Evolutionary conservation across 1,284 basidiomycete species (phyloP).

Genomic region (Mixia osmundae): DNA sequence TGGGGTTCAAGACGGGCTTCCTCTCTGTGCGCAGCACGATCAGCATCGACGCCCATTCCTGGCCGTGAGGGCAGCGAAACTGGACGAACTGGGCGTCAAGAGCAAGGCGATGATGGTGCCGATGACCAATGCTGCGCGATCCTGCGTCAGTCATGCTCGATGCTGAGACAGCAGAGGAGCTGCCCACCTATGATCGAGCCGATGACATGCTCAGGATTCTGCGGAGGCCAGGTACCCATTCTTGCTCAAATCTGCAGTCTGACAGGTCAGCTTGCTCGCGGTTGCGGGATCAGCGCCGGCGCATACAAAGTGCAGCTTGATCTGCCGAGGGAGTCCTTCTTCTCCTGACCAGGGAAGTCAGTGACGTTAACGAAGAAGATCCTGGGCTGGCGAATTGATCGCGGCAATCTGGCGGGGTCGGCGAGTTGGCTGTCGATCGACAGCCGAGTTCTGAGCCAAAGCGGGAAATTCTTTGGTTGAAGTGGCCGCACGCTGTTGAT

Average conservation of each 20-base stretch:
- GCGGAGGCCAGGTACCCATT: neutral
- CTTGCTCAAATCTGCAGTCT: neutral
- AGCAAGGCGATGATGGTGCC: neutral
- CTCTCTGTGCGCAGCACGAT: constrained; percentile 1
- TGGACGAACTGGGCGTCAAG: neutral
- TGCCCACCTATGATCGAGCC: neutral
- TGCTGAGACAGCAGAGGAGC: neutral
- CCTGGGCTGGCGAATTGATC: too few species aligned
- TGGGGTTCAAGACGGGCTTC: constrained; percentile 33
- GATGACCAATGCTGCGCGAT: neutral
- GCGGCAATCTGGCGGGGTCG: neutral
- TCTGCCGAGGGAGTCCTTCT: too few species aligned
- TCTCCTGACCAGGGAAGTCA: too few species aligned
- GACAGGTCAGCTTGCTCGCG: neutral
- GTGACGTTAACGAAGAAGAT: too few species aligned
- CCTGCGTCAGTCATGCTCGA: constrained; percentile 1
- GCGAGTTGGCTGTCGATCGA: neutral
- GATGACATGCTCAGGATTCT: neutral
- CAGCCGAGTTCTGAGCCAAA: neutral
- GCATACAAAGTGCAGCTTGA: too few species aligned
- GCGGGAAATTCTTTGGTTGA: too few species aligned
- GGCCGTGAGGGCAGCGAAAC: neutral
- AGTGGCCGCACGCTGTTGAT: too few species aligned
- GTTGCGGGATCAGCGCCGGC: neutral
- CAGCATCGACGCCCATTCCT: neutral